Base-by-base conservation (phyloP, 2,329 filamentous ascomycete species). In the Orbilia ellipsospora region DNA sequence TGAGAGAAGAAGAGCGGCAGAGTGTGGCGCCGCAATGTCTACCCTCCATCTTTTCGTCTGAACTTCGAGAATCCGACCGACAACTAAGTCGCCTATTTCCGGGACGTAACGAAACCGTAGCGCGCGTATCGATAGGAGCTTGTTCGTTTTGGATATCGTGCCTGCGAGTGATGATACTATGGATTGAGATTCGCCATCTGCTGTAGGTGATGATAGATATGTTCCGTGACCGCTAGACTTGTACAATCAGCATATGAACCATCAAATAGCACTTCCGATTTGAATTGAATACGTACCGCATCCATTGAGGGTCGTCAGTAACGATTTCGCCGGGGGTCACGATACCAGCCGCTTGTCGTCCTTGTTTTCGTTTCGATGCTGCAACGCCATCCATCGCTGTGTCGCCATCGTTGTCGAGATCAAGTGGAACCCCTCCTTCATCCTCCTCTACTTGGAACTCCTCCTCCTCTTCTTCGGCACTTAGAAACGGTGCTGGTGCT, bases 291-390 rank as follows among this genome's bases (percentile, higher is more conserved):
- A 83, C 89, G 88, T 69, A 75, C 72, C 89, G 89, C 94, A 98
- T 98, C 93, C 93, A 98, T 85, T 97, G 93, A n/a, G 93, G 87
- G 83, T 97, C 93, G 78, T 90, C 88, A 10, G 94, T 97, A 79
- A 98, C 92, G 75, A 91, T 84, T 81, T 96, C 92, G 80, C 94
- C 95, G 0, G 94, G 94, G 0, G 94, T 97, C 79, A 97, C 90
- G 78, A 97, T 90, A 16, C 64, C 50, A 51, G 50, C 31, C 5
- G 64, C 54, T 31, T 74, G 63, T 60, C 59, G 36, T 40, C 70
- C 64, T 1, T 10, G 28, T 42, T 61, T 54, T 63, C 63, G 62
- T 36, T 45, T 45, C 48, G 68, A 45, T 26, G 57, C 44, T 12
- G 44, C 52, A 51, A 56, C 64, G 18, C 51, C n/a, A 7, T 69